These are phyloP conservation scores for Striga hermonthica DNA, from an alignment of 305 asterid genomes.

Conservation along the genomic window DNA sequence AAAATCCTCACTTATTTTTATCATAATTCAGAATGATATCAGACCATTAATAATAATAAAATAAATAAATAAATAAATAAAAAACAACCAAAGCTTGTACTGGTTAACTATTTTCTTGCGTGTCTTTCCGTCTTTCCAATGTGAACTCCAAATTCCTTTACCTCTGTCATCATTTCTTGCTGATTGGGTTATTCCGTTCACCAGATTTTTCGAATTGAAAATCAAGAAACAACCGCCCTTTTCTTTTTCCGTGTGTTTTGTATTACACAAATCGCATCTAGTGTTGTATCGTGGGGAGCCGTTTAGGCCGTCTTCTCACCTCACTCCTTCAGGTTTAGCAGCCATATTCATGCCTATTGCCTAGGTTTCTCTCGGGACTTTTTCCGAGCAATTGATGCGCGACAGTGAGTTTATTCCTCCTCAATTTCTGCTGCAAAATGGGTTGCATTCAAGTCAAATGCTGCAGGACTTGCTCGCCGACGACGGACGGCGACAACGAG, in stretches of 20 bases:
- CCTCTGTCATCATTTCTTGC: conserved; percentile 46
- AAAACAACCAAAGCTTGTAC: too few relatives aligned
- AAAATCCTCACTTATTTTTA: too few relatives aligned
- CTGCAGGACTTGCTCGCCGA: conserved; percentile 51
- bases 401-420: conserved; percentile 29
- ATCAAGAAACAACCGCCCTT: conserved; percentile 24
- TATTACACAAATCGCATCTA: background rate
- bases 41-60: too few relatives aligned
- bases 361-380: conserved; percentile 45
- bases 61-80: too few relatives aligned
- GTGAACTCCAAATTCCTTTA: conserved; percentile 34
- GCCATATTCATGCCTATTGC: conserved; percentile 36
- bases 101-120: conserved; percentile 1
- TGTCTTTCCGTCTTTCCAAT: conserved; percentile 33
- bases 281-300: conserved; percentile 35
- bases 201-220: background rate
- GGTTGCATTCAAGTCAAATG: conserved; percentile 89
- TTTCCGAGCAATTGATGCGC: conserved; percentile 48
- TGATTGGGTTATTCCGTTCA: conserved; percentile 46
- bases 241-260: conserved; percentile 1
- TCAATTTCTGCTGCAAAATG: conserved; percentile 45
- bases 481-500: conserved; percentile 52
- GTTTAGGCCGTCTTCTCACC: conserved; percentile 24
- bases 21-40: too few relatives aligned
- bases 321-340: conserved; percentile 24